These are phyloP conservation scores for Mariannaea elegans DNA, from an alignment of 2,329 filamentous ascomycete species.

Conservation along the genomic window DNA sequence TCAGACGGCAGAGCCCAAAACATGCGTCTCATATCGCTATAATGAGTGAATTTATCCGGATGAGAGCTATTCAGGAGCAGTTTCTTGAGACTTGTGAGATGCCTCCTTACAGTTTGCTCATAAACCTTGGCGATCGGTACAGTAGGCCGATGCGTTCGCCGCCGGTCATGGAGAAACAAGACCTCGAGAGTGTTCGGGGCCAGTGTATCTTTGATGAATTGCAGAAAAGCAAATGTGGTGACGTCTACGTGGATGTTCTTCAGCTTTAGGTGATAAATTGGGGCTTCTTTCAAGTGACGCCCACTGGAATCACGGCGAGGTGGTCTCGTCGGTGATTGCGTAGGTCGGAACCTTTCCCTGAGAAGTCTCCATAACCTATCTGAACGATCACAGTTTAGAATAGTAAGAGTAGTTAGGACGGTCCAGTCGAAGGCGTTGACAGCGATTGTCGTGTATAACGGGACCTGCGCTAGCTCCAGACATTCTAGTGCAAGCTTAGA, in stretches of 20 bases:
- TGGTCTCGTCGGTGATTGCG: background rate
- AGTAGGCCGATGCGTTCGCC: conserved; percentile 9
- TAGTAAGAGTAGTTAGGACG: conserved; percentile 24
- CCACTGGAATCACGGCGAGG: conserved; percentile 8
- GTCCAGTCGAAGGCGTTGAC: conserved; percentile 26
- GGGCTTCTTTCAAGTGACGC: conserved; percentile 6
- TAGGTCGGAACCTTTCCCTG: conserved; percentile 20
- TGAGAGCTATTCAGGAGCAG: conserved; percentile 25
- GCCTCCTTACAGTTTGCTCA: conserved; percentile 20
- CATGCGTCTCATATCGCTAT: conserved; percentile 14
- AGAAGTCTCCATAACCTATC: conserved; percentile 23
- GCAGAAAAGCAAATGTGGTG: conserved; percentile 20
- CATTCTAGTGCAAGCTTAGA: conserved; percentile 22
- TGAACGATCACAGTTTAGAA: conserved; percentile 20
- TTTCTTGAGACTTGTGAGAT: conserved; percentile 26
- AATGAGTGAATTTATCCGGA: conserved; percentile 6
- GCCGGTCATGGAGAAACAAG: conserved; percentile 24
- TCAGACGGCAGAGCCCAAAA: conserved; percentile 21
- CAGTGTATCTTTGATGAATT: conserved; percentile 24
- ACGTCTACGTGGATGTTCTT: conserved; percentile 26
- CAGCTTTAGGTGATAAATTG: conserved; percentile 19
- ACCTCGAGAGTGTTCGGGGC: conserved; percentile 24
- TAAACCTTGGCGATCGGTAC: conserved; percentile 22
- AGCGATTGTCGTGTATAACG: conserved; percentile 18
- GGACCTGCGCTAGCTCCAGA: conserved; percentile 22